These are phyloP conservation scores for Zopfochytrium polystomum DNA, from an alignment of 371 early-diverging fungal genomes.

Conservation along the genomic window DNA sequence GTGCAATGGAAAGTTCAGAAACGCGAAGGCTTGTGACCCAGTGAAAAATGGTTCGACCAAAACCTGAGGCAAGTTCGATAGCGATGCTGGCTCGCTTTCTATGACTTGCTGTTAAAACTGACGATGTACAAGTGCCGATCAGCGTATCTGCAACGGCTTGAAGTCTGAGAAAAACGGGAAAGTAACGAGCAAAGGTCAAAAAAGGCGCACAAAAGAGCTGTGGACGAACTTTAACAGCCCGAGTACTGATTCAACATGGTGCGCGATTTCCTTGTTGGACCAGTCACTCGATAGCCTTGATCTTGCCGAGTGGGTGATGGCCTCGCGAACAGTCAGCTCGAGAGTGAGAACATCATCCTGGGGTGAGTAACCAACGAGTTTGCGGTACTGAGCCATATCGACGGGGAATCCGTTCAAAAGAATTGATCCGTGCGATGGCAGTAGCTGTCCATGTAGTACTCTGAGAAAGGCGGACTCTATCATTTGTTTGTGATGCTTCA, in stretches of 20 bases:
- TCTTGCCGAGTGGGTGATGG: conserved; percentile 77
- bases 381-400: conserved; percentile 41
- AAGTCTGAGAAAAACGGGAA: conserved; percentile 55
- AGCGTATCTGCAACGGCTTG: conserved; percentile 65
- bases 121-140: conserved; percentile 67
- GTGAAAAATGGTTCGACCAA: neutral
- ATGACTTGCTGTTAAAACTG: conserved; percentile 78
- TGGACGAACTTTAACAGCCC: conserved; percentile 55
- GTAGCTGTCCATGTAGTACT: conserved; percentile 54
- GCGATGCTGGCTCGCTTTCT: conserved; percentile 84
- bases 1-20: neutral
- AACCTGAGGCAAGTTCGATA: conserved; percentile 68
- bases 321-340: conserved; percentile 79
- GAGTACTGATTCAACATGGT: conserved; percentile 43
- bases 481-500: neutral
- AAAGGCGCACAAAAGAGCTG: neutral
- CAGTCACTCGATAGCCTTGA: conserved; percentile 65
- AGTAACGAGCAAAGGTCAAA: neutral
- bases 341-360: conserved; percentile 79
- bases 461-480: conserved; percentile 20
- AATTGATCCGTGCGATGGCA: conserved; percentile 50
- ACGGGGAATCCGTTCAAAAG: conserved; percentile 41
- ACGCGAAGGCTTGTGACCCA: neutral
- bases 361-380: conserved; percentile 65
- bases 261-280: conserved; percentile 47